Percentiles rank a stretch among this genome's conserved stretches.
Conservation (phyloP, 768 basidiomycete genomes). For the Tubosaeta brunneosetosa region DNA sequence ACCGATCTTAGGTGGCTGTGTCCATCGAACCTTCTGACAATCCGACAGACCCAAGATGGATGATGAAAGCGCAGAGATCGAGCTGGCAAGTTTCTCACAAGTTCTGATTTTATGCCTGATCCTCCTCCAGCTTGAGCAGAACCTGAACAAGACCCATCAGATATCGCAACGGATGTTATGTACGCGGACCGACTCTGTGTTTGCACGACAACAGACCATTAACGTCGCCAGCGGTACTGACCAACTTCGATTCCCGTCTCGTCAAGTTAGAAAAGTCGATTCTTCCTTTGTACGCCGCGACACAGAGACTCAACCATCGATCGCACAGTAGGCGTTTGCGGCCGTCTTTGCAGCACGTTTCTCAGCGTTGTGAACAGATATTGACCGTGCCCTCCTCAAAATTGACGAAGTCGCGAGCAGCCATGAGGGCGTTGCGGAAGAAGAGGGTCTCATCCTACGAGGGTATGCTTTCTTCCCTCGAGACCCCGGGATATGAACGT, state of each 20-base stretch:
- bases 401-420: constrained; percentile 76
- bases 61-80: constrained; percentile 26
- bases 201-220: constrained; percentile 7
- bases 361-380: constrained; percentile 46
- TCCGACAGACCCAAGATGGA: constrained; percentile 13
- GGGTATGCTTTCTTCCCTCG: constrained; percentile 44
- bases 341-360: not conserved
- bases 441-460: constrained; percentile 73
- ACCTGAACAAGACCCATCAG: constrained; percentile 79
- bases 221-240: constrained; percentile 62
- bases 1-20: not conserved
- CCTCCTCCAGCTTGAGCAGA: constrained; percentile 20
- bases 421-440: constrained; percentile 69
- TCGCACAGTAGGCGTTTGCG: constrained; percentile 54
- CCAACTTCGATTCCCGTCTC: constrained; percentile 66
- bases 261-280: too few species aligned
- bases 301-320: constrained; percentile 41
- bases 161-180: constrained; percentile 85
- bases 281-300: constrained; percentile 57
- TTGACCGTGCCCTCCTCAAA: constrained; percentile 62
- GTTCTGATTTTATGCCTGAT: not conserved
- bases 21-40: too few species aligned
- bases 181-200: constrained; percentile 34
- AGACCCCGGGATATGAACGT: too few species aligned
- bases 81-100: constrained; percentile 9